A percentile compares a stretch with the other conserved stretches of the same genome.
phyloP scores from a whole-genome alignment of 345 rosid species.

The Sonneratia caseolaris region DNA sequence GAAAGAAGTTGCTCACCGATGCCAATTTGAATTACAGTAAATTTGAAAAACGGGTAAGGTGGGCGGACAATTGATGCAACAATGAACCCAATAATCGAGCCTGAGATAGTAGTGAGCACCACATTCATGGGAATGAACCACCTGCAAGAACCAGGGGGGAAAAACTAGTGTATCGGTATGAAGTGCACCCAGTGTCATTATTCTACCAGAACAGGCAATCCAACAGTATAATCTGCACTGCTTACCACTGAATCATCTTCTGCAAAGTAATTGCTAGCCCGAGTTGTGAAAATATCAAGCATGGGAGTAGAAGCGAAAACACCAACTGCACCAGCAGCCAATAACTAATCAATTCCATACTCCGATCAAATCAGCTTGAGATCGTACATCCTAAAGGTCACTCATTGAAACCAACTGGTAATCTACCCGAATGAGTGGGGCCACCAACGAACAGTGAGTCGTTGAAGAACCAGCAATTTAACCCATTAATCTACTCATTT shows the following conservation, averaged over 20 bases:
- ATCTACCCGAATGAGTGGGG: not conserved
- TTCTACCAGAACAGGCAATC: not conserved
- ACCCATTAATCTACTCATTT: not conserved
- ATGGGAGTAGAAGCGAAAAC: constrained; percentile 93
- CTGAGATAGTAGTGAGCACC: constrained; percentile 57
- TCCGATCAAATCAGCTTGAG: not conserved
- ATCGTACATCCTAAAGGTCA: not conserved
- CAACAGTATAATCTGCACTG: not conserved
- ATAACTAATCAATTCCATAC: not conserved
- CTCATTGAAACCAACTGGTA: not conserved
- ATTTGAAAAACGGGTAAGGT: constrained; percentile 94
- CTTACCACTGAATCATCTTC: constrained; percentile 86
- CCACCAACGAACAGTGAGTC: not conserved
- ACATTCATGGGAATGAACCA: constrained; percentile 97
- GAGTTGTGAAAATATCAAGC: constrained; percentile 92
- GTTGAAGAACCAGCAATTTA: not conserved
- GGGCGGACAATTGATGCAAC: constrained; percentile 65
- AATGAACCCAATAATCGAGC: constrained; percentile 65
- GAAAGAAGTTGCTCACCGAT: constrained; percentile 71
- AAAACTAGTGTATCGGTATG: not conserved
- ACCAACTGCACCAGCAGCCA: constrained; percentile 52
- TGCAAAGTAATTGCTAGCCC: constrained; percentile 83
- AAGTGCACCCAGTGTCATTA: not conserved
- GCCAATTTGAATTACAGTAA: constrained; percentile 76
- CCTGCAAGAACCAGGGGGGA: constrained; percentile 32